These are phyloP conservation scores for Mortierella alpina DNA, from an alignment of 192 early-diverging fungal genomes.

Conservation along the genomic window DNA sequence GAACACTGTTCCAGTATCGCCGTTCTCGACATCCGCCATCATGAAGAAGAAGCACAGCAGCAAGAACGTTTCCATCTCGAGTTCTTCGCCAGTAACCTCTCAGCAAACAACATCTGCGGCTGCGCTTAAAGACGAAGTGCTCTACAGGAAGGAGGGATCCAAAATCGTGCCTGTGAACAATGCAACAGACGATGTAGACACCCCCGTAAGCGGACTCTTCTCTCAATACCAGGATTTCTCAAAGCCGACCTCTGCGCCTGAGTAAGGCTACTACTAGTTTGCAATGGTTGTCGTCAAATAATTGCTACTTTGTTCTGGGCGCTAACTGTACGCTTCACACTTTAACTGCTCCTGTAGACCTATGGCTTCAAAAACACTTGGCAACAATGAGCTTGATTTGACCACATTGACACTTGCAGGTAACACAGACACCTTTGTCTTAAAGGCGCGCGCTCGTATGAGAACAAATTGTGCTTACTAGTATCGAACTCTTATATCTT, in stretches of 20 bases:
- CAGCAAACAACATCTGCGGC: not conserved
- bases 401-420: constrained; percentile 27
- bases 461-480: not conserved
- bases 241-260: constrained; percentile 16
- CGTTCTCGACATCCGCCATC: not conserved
- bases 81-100: not conserved
- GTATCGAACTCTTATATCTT: not conserved
- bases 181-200: not conserved
- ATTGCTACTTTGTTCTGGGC: not conserved
- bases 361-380: not conserved
- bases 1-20: not conserved
- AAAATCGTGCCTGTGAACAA: constrained; percentile 37
- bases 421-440: not conserved
- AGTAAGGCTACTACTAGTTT: constrained; percentile 4
- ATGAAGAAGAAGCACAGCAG: not conserved
- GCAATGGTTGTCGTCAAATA: not conserved
- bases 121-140: constrained; percentile 27
- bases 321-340: not conserved
- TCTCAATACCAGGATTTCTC: constrained; percentile 26
- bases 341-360: not conserved
- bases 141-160: constrained; percentile 34
- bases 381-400: constrained; percentile 12
- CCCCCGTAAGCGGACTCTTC: constrained; percentile 36
- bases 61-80: not conserved
- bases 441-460: not conserved